Conservation (phyloP, 1,284 basidiomycete genomes). For the Irpex sp. region DNA sequence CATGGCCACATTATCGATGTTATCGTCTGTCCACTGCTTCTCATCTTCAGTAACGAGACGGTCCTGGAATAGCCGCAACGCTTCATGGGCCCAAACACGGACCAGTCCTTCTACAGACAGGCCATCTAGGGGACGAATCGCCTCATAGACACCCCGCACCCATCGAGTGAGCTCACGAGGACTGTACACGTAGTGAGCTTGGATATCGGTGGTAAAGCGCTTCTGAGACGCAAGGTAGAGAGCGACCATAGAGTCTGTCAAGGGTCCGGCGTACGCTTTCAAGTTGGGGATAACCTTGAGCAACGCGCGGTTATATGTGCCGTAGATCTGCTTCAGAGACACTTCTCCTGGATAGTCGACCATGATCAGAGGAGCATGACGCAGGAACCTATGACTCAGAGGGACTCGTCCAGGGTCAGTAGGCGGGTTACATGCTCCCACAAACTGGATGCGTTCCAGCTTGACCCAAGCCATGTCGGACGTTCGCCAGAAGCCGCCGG, state of each 20-base stretch:
- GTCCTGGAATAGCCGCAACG: constrained; percentile 96
- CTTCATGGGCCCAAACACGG: constrained; percentile 98
- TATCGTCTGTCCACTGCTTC: constrained; percentile 92
- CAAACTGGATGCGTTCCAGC: constrained; percentile 97
- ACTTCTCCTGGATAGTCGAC: constrained; percentile 98
- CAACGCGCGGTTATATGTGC: constrained; percentile 96
- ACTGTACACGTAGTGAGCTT: constrained; percentile 99
- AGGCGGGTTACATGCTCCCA: constrained; percentile 98
- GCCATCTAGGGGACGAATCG: constrained; percentile 89
- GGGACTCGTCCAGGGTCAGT: constrained; percentile 99
- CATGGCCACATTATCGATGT: constrained; percentile 83
- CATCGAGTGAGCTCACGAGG: constrained; percentile 98
- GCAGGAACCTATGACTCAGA: constrained; percentile 93
- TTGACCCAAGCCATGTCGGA: constrained; percentile 97
- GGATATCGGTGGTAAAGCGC: constrained; percentile 91
- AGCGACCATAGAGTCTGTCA: constrained; percentile 97
- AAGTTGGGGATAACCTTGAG: constrained; percentile 96
- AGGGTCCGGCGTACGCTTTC: constrained; percentile 88
- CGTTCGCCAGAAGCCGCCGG: constrained; percentile 93
- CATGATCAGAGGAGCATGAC: constrained; percentile 99
- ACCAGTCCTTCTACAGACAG: constrained; percentile 93
- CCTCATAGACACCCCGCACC: constrained; percentile 97
- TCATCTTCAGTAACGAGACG: constrained; percentile 92
- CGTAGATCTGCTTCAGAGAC: constrained; percentile 98
- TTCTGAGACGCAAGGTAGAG: constrained; percentile 95